A percentile compares a stretch with the other conserved stretches of the same genome.
These are phyloP conservation scores for Prunus dulcis DNA, from an alignment of 306 rosid species.

Conservation along the genomic window DNA sequence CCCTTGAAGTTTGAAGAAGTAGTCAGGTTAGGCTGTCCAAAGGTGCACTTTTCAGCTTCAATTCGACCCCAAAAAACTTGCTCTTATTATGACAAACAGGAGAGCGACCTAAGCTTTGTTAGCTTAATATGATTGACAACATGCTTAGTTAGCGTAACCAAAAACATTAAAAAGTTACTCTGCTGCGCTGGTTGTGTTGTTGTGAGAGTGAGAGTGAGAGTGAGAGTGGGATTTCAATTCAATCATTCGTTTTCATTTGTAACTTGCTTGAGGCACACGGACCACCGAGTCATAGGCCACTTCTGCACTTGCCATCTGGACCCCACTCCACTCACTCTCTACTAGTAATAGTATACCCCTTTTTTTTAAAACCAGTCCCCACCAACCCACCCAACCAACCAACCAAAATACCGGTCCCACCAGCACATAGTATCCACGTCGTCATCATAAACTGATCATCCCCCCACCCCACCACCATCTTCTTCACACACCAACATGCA, in stretches of 20 bases:
- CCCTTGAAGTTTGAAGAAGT: background rate
- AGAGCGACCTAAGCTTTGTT: too few relatives aligned
- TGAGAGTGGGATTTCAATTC: too few relatives aligned
- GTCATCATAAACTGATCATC: constrained; percentile 8
- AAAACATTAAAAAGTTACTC: too few relatives aligned
- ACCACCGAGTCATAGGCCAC: background rate
- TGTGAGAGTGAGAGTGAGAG: too few relatives aligned
- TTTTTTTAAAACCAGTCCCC: background rate
- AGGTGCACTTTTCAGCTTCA: background rate
- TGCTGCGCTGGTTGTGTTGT: too few relatives aligned
- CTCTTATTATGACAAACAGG: background rate
- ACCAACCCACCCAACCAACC: background rate
- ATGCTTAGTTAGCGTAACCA: too few relatives aligned
- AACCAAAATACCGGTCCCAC: constrained; percentile 6
- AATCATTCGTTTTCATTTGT: too few relatives aligned
- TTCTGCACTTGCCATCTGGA: background rate
- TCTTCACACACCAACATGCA: constrained; percentile 1
- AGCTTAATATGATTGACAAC: too few relatives aligned
- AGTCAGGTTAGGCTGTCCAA: background rate
- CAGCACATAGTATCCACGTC: background rate
- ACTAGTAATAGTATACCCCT: background rate
- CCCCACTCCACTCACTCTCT: background rate
- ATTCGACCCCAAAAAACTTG: background rate
- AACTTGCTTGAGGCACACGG: background rate
- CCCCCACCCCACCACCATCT: background rate